Conservation (phyloP, 2,329 filamentous ascomycete genomes). For the Xylariaceae sp. region DNA sequence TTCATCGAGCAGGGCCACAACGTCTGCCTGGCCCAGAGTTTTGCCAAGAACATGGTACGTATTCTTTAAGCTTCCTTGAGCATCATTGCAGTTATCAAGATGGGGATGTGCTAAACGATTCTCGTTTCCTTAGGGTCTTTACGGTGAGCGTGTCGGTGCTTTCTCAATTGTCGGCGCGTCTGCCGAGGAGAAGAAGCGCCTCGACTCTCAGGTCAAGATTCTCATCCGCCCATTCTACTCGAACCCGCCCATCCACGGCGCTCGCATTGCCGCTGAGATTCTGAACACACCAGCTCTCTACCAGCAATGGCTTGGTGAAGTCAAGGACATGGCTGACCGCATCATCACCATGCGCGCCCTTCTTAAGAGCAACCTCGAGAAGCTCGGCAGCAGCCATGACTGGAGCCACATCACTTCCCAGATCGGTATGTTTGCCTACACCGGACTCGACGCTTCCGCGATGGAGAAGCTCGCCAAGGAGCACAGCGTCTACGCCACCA, state of each 20-base stretch:
- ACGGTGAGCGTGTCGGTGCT: constrained; percentile 94
- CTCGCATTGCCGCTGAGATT: constrained; percentile 87
- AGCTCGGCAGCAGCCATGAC: constrained; percentile 91
- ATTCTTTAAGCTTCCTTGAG: constrained; percentile 18
- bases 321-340: constrained; percentile 98
- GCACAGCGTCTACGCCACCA: constrained; percentile 96
- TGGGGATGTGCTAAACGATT: background rate
- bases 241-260: constrained; percentile 94
- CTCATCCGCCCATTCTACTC: constrained; percentile 95
- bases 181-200: constrained; percentile 85
- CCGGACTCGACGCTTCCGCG: constrained; percentile 81
- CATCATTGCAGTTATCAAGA: background rate
- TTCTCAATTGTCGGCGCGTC: constrained; percentile 88
- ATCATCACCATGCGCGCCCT: constrained; percentile 98
- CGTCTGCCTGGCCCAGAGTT: constrained; percentile 83
- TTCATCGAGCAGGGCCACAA: constrained; percentile 91
- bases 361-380: constrained; percentile 91
- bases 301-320: constrained; percentile 91
- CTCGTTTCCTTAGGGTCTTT: constrained; percentile 66
- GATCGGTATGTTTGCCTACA: constrained; percentile 99
- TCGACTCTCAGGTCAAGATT: constrained; percentile 98
- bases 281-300: constrained; percentile 80
- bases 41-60: constrained; percentile 96
- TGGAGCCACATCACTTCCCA: constrained; percentile 98
- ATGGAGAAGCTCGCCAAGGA: constrained; percentile 90